Evolutionary conservation across 169 alveolate genomes (phyloP).

Genomic region (Cryptosporidium bovis): DNA sequence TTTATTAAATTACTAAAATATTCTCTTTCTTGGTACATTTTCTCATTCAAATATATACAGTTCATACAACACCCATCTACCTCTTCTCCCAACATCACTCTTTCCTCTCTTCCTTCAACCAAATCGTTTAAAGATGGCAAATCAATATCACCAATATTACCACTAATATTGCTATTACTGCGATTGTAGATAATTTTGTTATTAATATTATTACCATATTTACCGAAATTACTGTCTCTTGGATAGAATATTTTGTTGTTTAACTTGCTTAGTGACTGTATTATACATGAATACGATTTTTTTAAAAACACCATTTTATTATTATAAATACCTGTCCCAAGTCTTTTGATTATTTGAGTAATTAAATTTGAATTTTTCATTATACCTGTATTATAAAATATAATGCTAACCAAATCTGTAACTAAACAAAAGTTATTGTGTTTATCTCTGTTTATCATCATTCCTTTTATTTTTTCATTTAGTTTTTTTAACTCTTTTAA

Average conservation of each 20-base stretch:
- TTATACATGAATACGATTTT: background rate
- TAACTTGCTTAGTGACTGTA: no score
- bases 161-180: background rate
- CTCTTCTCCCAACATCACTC: no score
- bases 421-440: slow-evolving; percentile 1
- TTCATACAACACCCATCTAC: slow-evolving; percentile 25
- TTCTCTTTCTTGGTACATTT: slow-evolving; percentile 21
- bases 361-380: slow-evolving; percentile 13
- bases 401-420: slow-evolving; percentile 18
- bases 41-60: slow-evolving; percentile 45
- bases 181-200: background rate
- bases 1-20: slow-evolving; percentile 11
- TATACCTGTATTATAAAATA: slow-evolving; percentile 13
- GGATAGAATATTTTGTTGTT: no score
- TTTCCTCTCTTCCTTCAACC: background rate
- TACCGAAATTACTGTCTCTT: background rate
- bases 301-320: background rate
- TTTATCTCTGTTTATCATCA: background rate
- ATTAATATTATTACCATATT: background rate
- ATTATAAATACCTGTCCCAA: slow-evolving; percentile 1
- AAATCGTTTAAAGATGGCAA: background rate
- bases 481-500: slow-evolving; percentile 10
- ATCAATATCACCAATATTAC: background rate
- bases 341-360: slow-evolving; percentile 14
- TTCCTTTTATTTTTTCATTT: slow-evolving; percentile 15